Conservation (phyloP, 1,284 basidiomycete genomes). For the Heterobasidion irregulare region DNA sequence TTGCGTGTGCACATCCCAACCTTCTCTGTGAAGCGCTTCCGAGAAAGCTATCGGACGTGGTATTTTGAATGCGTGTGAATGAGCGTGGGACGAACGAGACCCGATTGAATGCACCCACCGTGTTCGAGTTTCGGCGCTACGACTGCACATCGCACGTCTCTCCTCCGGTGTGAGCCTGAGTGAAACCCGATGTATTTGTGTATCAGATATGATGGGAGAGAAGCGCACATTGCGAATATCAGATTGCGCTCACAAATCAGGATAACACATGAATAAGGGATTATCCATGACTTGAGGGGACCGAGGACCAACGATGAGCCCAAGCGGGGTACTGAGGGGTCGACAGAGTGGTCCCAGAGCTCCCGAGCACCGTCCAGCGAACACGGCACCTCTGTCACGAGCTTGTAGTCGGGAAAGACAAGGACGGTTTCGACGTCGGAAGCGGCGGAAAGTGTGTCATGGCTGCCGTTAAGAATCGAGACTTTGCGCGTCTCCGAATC, state of each 20-base stretch:
- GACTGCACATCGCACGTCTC: constrained; percentile 86
- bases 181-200: not conserved
- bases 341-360: constrained; percentile 58
- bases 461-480: constrained; percentile 78
- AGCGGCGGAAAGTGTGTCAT: constrained; percentile 54
- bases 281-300: constrained; percentile 57
- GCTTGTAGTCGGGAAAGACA: constrained; percentile 86
- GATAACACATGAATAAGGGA: constrained; percentile 70
- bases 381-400: constrained; percentile 63
- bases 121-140: constrained; percentile 78
- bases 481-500: constrained; percentile 47
- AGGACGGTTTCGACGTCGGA: constrained; percentile 65
- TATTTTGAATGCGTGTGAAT: not conserved
- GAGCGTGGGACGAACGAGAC: not conserved
- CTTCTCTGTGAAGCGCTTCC: constrained; percentile 49
- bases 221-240: not conserved
- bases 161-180: constrained; percentile 84
- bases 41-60: constrained; percentile 41
- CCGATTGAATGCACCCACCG: constrained; percentile 29
- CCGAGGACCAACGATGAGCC: constrained; percentile 34
- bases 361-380: constrained; percentile 57
- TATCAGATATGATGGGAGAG: not conserved
- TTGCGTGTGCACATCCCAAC: constrained; percentile 72
- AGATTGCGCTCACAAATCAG: constrained; percentile 60
- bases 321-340: constrained; percentile 41